phyloP scores from a whole-genome alignment of 2,329 filamentous ascomycete species.

The Colletotrichum sojae region DNA sequence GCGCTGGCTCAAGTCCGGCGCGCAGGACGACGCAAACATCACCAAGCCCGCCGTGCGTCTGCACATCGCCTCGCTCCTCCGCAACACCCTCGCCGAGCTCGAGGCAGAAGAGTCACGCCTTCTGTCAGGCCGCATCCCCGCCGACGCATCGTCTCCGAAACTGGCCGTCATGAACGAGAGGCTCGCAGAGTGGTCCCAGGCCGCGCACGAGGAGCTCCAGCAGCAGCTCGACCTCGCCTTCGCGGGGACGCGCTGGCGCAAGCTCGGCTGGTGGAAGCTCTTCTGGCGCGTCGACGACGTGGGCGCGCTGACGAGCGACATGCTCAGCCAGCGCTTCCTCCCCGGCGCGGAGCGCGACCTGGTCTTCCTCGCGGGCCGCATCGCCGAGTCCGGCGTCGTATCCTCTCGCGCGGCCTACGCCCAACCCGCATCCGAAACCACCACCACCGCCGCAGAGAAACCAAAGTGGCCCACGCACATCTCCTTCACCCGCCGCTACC shows the following conservation, averaged over 20 bases:
- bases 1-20: constrained; percentile 74
- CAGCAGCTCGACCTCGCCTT: constrained; percentile 85
- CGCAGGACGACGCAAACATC: constrained; percentile 52
- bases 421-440: constrained; percentile 49
- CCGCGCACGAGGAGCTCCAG: constrained; percentile 86
- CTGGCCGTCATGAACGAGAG: constrained; percentile 67
- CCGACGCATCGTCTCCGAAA: constrained; percentile 53
- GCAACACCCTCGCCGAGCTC: constrained; percentile 66
- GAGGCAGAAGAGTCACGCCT: constrained; percentile 61
- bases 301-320: constrained; percentile 83
- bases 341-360: constrained; percentile 82
- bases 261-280: constrained; percentile 92
- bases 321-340: constrained; percentile 83
- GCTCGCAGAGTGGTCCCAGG: constrained; percentile 81
- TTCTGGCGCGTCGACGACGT: constrained; percentile 97
- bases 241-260: constrained; percentile 80
- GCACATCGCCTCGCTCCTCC: constrained; percentile 77
- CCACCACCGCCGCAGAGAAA: constrained; percentile 35
- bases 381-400: constrained; percentile 65
- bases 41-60: constrained; percentile 77
- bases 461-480: constrained; percentile 82
- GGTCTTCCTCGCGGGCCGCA: constrained; percentile 86
- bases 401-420: constrained; percentile 47
- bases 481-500: constrained; percentile 75
- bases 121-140: constrained; percentile 50